phyloP scores from a whole-genome alignment of 176 grass and related monocot species.

The Urochloa ruziziensis region DNA sequence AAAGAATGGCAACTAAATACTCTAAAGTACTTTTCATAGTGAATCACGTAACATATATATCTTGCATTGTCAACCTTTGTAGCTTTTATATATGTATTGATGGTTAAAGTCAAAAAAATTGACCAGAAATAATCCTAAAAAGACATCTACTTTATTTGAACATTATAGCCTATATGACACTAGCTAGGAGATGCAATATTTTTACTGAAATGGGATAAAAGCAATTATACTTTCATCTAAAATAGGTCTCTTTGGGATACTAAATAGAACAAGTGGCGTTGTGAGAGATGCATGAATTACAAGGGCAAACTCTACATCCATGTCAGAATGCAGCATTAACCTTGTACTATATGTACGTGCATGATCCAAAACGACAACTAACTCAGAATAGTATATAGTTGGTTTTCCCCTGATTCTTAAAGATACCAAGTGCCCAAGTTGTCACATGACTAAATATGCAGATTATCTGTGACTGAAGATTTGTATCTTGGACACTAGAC shows the following conservation, averaged over 20 bases:
- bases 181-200: background rate
- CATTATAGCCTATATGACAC: background rate
- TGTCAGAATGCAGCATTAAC: background rate
- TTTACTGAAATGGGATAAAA: background rate
- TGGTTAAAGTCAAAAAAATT: too few relatives aligned
- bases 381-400: background rate
- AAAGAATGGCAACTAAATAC: background rate
- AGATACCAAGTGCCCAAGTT: constrained; percentile 3
- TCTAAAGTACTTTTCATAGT: background rate
- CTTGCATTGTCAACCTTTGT: too few relatives aligned
- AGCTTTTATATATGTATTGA: too few relatives aligned
- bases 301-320: background rate
- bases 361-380: background rate
- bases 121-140: too few relatives aligned
- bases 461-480: constrained; percentile 7
- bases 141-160: background rate
- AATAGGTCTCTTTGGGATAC: background rate
- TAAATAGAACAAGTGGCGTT: background rate
- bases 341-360: background rate
- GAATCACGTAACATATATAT: background rate
- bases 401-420: background rate
- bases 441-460: background rate
- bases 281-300: background rate
- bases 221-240: background rate
- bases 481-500: background rate